These are phyloP conservation scores for Hortaea werneckii DNA, from an alignment of 2,329 filamentous ascomycete genomes.

Conservation along the genomic window DNA sequence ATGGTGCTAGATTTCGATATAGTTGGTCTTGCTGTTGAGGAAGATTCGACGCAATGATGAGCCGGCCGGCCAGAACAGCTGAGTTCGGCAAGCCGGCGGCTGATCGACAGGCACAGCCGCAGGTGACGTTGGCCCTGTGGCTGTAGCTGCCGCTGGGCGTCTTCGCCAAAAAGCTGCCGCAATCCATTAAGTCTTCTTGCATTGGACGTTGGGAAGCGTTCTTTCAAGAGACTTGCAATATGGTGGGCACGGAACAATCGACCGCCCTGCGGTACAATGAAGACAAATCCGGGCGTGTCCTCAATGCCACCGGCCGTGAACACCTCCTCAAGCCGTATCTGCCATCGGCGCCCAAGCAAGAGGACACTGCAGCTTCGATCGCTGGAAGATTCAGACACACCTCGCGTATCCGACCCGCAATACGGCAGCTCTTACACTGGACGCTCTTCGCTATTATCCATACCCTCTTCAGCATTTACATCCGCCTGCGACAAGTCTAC, in stretches of 20 bases:
- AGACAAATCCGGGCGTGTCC: conserved; percentile 15
- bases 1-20: too few species aligned
- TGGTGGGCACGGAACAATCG: conserved; percentile 19
- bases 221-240: conserved; percentile 4
- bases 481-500: conserved; percentile 70
- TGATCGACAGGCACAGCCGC: too few species aligned
- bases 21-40: too few species aligned
- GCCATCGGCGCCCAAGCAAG: conserved; percentile 12
- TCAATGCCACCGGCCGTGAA: conserved; percentile 22
- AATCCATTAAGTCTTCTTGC: too few species aligned
- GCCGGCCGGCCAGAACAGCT: too few species aligned
- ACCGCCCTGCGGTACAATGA: conserved; percentile 21
- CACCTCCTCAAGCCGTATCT: conserved; percentile 25
- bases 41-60: too few species aligned
- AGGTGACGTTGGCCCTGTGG: too few species aligned
- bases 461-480: conserved; percentile 76
- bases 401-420: conserved; percentile 19
- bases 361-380: conserved; percentile 6
- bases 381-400: conserved; percentile 14
- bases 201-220: too few species aligned
- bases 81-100: too few species aligned
- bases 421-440: conserved; percentile 42
- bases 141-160: too few species aligned
- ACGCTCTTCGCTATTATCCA: conserved; percentile 63
- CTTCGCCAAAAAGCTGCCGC: too few species aligned